Evolutionary conservation across 2,329 filamentous ascomycete species (phyloP).

Genomic region (Fusarium buharicum): DNA sequence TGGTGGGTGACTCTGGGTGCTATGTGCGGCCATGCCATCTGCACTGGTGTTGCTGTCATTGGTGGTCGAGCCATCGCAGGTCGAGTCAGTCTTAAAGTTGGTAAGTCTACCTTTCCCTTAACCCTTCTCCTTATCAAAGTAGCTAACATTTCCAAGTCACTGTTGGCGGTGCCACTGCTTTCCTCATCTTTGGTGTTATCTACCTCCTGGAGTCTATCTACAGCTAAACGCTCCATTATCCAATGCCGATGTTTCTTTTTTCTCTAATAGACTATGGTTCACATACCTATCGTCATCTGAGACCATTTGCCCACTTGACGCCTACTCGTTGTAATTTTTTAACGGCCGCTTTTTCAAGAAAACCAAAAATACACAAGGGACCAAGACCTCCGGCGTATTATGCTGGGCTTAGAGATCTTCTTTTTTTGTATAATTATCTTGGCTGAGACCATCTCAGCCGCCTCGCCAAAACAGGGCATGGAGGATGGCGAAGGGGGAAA

Average conservation of each 20-base stretch:
- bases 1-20: conserved; percentile 98
- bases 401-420: conserved; percentile 7
- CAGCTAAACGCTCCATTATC: conserved; percentile 49
- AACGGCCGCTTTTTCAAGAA: conserved; percentile 25
- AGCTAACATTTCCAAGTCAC: conserved; percentile 71
- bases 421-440: conserved; percentile 31
- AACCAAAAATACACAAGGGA: conserved; percentile 12
- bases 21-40: conserved; percentile 84
- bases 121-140: not conserved
- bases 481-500: conserved; percentile 5
- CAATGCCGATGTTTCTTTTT: conserved; percentile 16
- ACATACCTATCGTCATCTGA: conserved; percentile 15
- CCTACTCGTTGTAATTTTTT: conserved; percentile 41
- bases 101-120: conserved; percentile 68
- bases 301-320: conserved; percentile 29
- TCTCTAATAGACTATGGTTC: conserved; percentile 26
- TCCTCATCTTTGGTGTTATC: conserved; percentile 90
- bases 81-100: conserved; percentile 92
- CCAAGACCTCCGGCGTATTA: conserved; percentile 3
- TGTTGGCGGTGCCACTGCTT: conserved; percentile 88
- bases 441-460: conserved; percentile 30
- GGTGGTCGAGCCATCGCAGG: conserved; percentile 94
- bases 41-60: conserved; percentile 90
- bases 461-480: conserved; percentile 8
- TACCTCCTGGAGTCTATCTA: conserved; percentile 86